phyloP scores from a whole-genome alignment of 2,329 filamentous ascomycete species.

The Aspergillus pseudotamarii region DNA sequence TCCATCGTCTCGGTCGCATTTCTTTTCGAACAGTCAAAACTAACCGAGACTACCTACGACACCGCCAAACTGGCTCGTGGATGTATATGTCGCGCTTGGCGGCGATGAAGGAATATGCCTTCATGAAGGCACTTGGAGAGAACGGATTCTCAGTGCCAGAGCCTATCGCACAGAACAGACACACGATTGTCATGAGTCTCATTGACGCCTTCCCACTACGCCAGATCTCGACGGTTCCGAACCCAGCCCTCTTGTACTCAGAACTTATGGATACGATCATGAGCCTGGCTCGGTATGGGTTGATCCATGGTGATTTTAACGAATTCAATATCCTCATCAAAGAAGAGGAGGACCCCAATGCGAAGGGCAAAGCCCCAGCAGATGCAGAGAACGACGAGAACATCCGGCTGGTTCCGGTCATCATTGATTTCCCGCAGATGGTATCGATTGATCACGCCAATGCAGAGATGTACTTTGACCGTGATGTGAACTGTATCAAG shows the following conservation, averaged over 20 bases:
- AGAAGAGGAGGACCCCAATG: conserved; percentile 57
- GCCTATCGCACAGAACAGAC: conserved; percentile 84
- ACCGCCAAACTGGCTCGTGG: conserved; percentile 81
- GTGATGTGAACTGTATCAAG: conserved; percentile 94
- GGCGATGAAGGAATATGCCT: conserved; percentile 90
- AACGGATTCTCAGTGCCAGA: conserved; percentile 89
- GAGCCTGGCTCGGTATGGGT: conserved; percentile 76
- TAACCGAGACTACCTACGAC: conserved; percentile 92
- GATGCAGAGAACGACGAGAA: conserved; percentile 32
- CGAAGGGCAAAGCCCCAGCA: conserved; percentile 41
- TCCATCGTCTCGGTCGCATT: conserved; percentile 91
- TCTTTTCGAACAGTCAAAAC: conserved; percentile 96
- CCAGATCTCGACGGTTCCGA: conserved; percentile 80
- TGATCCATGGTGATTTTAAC: conserved; percentile 98
- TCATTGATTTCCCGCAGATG: conserved; percentile 99
- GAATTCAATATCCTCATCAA: conserved; percentile 98
- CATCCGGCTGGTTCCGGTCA: conserved; percentile 70
- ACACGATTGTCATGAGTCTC: conserved; percentile 94
- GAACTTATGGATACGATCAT: conserved; percentile 87
- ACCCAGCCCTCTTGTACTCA: conserved; percentile 85
- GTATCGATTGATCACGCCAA: conserved; percentile 92
- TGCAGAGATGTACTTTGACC: conserved; percentile 95
- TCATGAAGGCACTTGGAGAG: conserved; percentile 82
- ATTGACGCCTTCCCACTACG: conserved; percentile 90
- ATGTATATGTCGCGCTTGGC: conserved; percentile 96